phyloP scores from a whole-genome alignment of 2,329 filamentous ascomycete genomes.

The Chalaropsis ovoidea region DNA sequence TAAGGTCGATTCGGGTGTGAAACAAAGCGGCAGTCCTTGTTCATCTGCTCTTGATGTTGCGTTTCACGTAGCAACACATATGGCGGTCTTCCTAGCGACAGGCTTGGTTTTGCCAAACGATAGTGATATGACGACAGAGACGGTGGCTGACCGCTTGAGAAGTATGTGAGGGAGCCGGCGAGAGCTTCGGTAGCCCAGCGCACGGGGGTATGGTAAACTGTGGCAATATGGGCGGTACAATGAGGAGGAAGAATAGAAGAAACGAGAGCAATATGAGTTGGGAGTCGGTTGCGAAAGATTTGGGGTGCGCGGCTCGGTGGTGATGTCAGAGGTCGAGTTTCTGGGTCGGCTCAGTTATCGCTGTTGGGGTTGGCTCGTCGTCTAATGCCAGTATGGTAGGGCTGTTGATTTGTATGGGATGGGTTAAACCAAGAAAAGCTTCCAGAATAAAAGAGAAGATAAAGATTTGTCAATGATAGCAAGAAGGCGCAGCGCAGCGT shows the following conservation, averaged over 20 bases:
- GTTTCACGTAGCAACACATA: neutral
- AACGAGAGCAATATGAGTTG: neutral
- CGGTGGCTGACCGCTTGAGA: neutral
- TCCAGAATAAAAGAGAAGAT: neutral
- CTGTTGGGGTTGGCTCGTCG: neutral
- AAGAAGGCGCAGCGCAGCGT: neutral
- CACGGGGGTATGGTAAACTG: no score
- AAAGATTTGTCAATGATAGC: neutral
- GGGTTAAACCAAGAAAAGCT: neutral
- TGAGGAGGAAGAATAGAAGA: no score
- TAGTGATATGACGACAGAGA: neutral
- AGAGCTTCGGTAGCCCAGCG: no score
- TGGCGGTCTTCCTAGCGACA: neutral
- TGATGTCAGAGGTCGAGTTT: neutral
- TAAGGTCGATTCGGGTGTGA: neutral
- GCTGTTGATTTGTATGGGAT: neutral
- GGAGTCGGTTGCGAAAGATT: neutral
- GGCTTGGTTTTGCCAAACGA: neutral
- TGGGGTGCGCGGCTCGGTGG: neutral
- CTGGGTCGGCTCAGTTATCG: neutral
- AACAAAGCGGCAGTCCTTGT: neutral
- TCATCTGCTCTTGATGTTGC: neutral
- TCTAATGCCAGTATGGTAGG: neutral
- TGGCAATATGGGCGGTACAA: no score
- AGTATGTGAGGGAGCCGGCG: neutral